A percentile compares a stretch with the other conserved stretches of the same genome.
These are phyloP conservation scores for Globisporangium orthogonon DNA, from an alignment of 352 stramenopile genomes.

Conservation along the genomic window DNA sequence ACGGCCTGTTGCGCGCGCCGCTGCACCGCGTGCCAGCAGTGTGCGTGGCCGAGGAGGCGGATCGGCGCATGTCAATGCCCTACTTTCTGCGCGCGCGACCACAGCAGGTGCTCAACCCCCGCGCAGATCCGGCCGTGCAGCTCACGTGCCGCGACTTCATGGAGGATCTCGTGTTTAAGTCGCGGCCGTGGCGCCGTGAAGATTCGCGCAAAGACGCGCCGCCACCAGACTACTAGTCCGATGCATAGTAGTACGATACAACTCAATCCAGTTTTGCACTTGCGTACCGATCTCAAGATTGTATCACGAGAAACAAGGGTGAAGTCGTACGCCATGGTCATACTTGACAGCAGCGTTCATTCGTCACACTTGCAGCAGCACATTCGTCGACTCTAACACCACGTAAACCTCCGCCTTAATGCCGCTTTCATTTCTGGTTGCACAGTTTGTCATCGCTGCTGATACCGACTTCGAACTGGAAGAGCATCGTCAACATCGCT, in stretches of 20 bases:
- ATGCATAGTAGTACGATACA: not conserved
- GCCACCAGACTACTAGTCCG: slow-evolving; percentile 43
- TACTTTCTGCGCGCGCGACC: slow-evolving; percentile 69
- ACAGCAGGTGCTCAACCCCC: slow-evolving; percentile 52
- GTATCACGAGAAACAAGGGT: too few species aligned
- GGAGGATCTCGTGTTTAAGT: slow-evolving; percentile 76
- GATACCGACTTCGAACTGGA: too few species aligned
- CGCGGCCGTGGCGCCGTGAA: slow-evolving; percentile 61
- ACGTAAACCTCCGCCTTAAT: too few species aligned
- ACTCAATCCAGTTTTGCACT: not conserved
- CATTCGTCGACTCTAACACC: too few species aligned
- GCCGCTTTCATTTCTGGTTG: too few species aligned
- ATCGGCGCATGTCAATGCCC: slow-evolving; percentile 84
- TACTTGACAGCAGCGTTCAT: too few species aligned
- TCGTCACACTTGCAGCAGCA: too few species aligned
- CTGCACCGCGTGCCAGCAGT: slow-evolving; percentile 76
- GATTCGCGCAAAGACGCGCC: slow-evolving; percentile 30
- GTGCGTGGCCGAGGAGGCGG: slow-evolving; percentile 39
- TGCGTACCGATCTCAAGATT: too few species aligned
- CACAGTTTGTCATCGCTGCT: too few species aligned
- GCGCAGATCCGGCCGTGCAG: slow-evolving; percentile 21
- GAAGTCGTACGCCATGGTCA: too few species aligned
- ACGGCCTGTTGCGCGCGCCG: slow-evolving; percentile 62
- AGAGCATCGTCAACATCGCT: too few species aligned
- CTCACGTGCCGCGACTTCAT: slow-evolving; percentile 80